These are phyloP conservation scores for Kodamaea ohmeri DNA, from an alignment of 1,139 yeast species.

Conservation along the genomic window DNA sequence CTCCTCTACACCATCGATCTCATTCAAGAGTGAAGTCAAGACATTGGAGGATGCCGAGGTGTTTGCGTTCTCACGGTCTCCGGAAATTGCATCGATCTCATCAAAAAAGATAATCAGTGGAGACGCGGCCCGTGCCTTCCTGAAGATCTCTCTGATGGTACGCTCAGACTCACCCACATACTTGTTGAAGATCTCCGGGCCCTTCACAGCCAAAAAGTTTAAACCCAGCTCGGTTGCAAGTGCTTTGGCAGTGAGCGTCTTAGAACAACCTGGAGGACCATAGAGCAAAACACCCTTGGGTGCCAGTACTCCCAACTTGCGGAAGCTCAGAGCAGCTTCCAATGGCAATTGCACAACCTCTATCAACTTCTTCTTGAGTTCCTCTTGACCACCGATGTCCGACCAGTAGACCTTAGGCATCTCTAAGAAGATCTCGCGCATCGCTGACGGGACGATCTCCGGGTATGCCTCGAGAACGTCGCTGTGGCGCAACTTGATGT, in stretches of 20 bases:
- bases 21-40: conserved; percentile 82
- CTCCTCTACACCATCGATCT: conserved; percentile 95
- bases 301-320: conserved; percentile 74
- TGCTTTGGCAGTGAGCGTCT: conserved; percentile 91
- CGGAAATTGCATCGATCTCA: conserved; percentile 90
- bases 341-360: conserved; percentile 94
- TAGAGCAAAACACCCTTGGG: conserved; percentile 89
- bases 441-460: conserved; percentile 90
- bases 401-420: conserved; percentile 93
- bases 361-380: conserved; percentile 69
- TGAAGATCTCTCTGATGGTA: conserved; percentile 81
- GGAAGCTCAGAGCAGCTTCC: conserved; percentile 76
- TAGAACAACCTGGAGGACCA: conserved; percentile 98
- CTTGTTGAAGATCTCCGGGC: conserved; percentile 91
- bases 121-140: conserved; percentile 89
- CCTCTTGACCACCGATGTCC: conserved; percentile 94
- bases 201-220: conserved; percentile 89
- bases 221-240: conserved; percentile 92
- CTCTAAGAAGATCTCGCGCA: conserved; percentile 92
- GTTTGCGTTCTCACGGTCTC: conserved; percentile 60
- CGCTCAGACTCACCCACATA: conserved; percentile 94
- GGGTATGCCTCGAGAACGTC: conserved; percentile 70
- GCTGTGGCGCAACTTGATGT: conserved; percentile 31
- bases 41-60: conserved; percentile 83
- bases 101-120: conserved; percentile 93